These are phyloP conservation scores for Camellia japonica DNA, from an alignment of 148 eudicot genomes.

Conservation along the genomic window DNA sequence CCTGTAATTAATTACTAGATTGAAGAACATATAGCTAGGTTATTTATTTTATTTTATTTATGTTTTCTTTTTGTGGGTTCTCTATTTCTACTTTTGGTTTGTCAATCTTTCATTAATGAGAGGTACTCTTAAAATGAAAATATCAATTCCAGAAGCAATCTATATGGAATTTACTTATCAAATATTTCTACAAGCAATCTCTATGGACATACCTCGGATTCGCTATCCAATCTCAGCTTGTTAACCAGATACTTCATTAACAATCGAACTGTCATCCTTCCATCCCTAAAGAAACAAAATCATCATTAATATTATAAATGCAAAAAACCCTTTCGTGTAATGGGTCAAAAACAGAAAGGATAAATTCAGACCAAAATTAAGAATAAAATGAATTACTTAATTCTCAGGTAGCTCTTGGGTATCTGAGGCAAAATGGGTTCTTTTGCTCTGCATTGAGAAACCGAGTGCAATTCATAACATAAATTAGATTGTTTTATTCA, in stretches of 20 bases:
- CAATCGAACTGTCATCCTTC: constrained; percentile 71
- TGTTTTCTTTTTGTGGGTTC: neutral
- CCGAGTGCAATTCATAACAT: too few species aligned
- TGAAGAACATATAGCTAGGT: neutral
- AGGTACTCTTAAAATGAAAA: neutral
- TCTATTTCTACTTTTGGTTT: neutral
- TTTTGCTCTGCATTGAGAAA: constrained; percentile 45
- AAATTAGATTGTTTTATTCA: neutral
- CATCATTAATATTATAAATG: neutral
- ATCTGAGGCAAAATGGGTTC: constrained; percentile 79
- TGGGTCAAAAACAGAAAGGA: neutral
- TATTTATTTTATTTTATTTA: too few species aligned
- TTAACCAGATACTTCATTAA: constrained; percentile 76
- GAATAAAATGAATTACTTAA: constrained; percentile 44
- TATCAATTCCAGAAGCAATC: neutral
- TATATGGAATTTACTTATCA: neutral
- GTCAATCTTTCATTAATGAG: neutral
- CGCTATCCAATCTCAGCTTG: constrained; percentile 76
- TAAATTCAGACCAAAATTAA: neutral
- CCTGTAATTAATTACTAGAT: neutral
- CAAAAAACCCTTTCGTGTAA: neutral
- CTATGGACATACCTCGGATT: constrained; percentile 65
- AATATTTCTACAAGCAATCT: neutral
- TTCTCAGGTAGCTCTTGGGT: constrained; percentile 76
- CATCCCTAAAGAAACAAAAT: constrained; percentile 45